These are phyloP conservation scores for Trichoderma atroviride DNA, from an alignment of 2,329 filamentous ascomycete species.

Conservation along the genomic window DNA sequence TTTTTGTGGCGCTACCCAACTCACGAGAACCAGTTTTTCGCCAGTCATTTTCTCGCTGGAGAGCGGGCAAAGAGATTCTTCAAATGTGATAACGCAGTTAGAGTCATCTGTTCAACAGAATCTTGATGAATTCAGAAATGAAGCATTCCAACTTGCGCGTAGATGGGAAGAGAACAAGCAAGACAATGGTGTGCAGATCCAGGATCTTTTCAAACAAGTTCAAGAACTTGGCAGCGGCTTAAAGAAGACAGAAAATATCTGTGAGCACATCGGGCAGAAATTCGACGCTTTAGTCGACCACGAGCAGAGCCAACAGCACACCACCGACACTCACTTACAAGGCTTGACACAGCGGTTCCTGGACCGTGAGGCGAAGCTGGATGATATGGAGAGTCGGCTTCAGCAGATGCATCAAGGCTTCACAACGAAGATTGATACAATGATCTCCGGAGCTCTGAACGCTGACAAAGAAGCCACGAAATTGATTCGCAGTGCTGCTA, in stretches of 20 bases:
- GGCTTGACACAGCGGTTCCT: conserved; percentile 30
- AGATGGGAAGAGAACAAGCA: not conserved
- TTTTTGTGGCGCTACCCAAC: not conserved
- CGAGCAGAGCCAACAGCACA: conserved; percentile 22
- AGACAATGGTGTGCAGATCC: not conserved
- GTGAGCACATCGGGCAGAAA: conserved; percentile 28
- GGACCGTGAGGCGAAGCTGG: conserved; percentile 31
- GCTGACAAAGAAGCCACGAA: conserved; percentile 28
- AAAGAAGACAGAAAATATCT: conserved; percentile 25
- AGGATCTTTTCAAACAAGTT: not conserved
- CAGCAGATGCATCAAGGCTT: conserved; percentile 29
- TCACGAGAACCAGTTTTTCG: conserved; percentile 10
- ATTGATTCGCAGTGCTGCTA: conserved; percentile 29
- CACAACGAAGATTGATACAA: conserved; percentile 29
- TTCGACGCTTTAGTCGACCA: conserved; percentile 26
- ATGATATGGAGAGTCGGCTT: conserved; percentile 32
- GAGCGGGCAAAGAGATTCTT: not conserved
- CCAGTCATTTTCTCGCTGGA: not conserved
- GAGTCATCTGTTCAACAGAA: not conserved
- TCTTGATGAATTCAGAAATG: conserved; percentile 4
- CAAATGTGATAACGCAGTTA: conserved; percentile 7
- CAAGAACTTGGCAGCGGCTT: not conserved
- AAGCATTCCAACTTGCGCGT: conserved; percentile 8
- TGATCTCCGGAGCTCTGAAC: conserved; percentile 25
- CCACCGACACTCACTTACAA: conserved; percentile 23